Evolutionary conservation across 1,284 basidiomycete species (phyloP).

Genomic region (Meripilus lineatus): DNA sequence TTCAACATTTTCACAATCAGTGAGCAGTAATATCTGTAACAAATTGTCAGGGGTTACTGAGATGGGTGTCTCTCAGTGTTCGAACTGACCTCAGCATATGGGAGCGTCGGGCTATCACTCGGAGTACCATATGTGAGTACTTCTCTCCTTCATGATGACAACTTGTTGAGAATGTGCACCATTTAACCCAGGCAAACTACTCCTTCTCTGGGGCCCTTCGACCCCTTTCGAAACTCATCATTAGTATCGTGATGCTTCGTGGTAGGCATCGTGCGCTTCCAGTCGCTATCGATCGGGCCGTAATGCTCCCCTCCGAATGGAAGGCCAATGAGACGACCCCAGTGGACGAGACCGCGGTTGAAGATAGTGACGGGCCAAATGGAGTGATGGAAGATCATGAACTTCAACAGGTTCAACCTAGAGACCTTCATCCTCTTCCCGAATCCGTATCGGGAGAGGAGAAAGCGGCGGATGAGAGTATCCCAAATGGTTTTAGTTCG

Average conservation of each 20-base stretch:
- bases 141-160: neutral
- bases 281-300: conserved; percentile 85
- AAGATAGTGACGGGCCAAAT: too few relatives aligned
- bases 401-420: too few relatives aligned
- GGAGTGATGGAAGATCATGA: too few relatives aligned
- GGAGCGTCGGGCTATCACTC: conserved; percentile 82
- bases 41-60: conserved; percentile 11
- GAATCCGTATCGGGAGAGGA: too few relatives aligned
- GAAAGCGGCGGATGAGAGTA: too few relatives aligned
- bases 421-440: too few relatives aligned
- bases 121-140: conserved; percentile 57
- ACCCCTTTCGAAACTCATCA: conserved; percentile 82
- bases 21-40: conserved; percentile 37
- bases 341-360: too few relatives aligned
- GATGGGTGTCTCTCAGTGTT: conserved; percentile 49
- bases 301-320: conserved; percentile 70
- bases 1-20: conserved; percentile 78
- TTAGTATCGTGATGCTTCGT: conserved; percentile 87
- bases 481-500: too few relatives aligned
- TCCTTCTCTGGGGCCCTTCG: conserved; percentile 79
- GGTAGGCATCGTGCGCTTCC: conserved; percentile 89
- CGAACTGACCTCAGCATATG: conserved; percentile 88
- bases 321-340: too few relatives aligned
- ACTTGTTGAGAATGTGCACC: neutral
- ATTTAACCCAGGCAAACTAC: conserved; percentile 58